Base-by-base conservation (phyloP, 1,139 yeast species). In the Geotrichum siamense region DNA sequence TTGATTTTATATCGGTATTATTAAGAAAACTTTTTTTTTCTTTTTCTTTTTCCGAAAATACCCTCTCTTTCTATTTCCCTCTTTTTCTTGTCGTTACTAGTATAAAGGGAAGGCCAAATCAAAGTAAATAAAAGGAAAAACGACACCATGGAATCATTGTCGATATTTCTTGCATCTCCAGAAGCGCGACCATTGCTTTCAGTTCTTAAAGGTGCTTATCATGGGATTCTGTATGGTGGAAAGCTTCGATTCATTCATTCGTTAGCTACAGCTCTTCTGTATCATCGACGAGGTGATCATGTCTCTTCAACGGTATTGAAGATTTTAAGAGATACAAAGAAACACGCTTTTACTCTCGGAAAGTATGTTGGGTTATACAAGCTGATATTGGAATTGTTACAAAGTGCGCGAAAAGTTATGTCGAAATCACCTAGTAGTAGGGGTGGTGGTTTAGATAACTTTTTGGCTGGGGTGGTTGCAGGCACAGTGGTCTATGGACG, bases 241-340 rank as follows among this genome's bases (percentile, higher is more conserved):
- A 72, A 81, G 53, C 67, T 82, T 35, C 67, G 94, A 47, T 82
- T 83, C 58, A 74, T 82, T 41, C 94, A 83, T 62, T 81, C 89
- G 1, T 60, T 79, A 44, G 86, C 79, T 37, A 76, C 82, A 63
- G 78, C 74, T 30, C 15, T 38, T 22, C 33, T 38, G 27, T 23
- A n/a, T 17, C 36, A 23, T 25, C 37, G 30, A 20, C 8, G 8
- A 20, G 13, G 16, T 17, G 33, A 29, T 3, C 75, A 77, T 1
- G 42, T 73, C 32, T 57, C 61, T 38, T 75, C 76, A 17, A 60
- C 83, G 42, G 51, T 78, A 39, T 54, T 59, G 28, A 75, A 73
- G 40, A 72, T 82, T 22, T 52, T 76, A 33, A 68, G 64, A 48
- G 80, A 83, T 30, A 78, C 91, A 10, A 65, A 67, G 45, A 75